phyloP scores from a whole-genome alignment of 441 rosid genomes.

The Kokia cookei region DNA sequence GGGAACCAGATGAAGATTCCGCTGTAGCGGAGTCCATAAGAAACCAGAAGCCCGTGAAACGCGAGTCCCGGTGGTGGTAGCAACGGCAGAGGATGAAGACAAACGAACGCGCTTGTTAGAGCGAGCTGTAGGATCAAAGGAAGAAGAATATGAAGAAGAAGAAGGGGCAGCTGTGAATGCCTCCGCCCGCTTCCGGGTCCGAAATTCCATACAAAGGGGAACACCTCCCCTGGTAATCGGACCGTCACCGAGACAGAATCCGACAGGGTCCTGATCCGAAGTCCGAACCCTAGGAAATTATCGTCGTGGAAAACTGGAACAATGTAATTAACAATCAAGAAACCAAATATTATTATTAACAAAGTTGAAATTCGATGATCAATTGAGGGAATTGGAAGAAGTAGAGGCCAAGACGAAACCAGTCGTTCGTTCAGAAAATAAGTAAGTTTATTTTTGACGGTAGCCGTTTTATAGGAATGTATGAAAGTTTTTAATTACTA shows the following conservation, averaged over 20 bases:
- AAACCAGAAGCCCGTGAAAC: slow-evolving; percentile 21
- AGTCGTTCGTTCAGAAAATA: no score
- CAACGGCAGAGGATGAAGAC: slow-evolving; percentile 25
- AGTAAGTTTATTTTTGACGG: no score
- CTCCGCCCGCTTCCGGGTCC: slow-evolving; percentile 99
- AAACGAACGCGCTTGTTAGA: slow-evolving; percentile 74
- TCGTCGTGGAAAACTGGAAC: no score
- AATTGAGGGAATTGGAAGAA: no score
- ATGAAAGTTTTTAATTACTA: no score
- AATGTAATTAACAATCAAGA: no score
- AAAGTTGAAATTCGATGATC: no score
- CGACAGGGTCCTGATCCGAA: slow-evolving; percentile 48
- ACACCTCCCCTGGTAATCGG: slow-evolving; percentile 36
- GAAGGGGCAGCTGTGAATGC: slow-evolving; percentile 98
- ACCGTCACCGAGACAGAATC: slow-evolving; percentile 29
- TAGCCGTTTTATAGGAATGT: no score
- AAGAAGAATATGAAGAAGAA: slow-evolving; percentile 44
- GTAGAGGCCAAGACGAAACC: no score
- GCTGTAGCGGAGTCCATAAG: slow-evolving; percentile 57
- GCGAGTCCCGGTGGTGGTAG: slow-evolving; percentile 12
- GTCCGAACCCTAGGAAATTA: slow-evolving; percentile 4
- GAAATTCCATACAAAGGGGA: slow-evolving; percentile 98
- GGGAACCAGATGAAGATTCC: slow-evolving; percentile 73
- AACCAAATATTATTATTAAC: no score
- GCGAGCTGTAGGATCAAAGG: slow-evolving; percentile 74